Conservation (phyloP, 345 rosid species). For the Carallia pectinifolia region DNA sequence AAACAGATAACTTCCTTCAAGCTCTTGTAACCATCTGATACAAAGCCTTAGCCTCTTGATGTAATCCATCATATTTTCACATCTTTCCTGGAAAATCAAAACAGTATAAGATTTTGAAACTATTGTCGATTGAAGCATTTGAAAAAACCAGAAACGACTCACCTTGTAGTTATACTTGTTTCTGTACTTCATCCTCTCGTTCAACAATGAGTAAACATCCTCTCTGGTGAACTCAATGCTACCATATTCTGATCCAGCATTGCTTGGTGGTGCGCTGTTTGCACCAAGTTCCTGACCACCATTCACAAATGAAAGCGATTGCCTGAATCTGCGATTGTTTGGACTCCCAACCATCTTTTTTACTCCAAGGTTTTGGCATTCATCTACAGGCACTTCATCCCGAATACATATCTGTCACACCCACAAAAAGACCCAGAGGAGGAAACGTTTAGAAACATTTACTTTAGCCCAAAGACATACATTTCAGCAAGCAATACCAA, state of each 20-base stretch:
- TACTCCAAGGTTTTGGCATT: constrained; percentile 16
- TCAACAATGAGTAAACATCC: constrained; percentile 39
- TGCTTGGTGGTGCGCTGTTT: constrained; percentile 36
- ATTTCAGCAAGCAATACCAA: neutral
- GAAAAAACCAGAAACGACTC: constrained; percentile 15
- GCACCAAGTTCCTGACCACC: constrained; percentile 32
- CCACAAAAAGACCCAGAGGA: constrained; percentile 9
- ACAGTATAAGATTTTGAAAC: constrained; percentile 19
- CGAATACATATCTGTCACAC: constrained; percentile 23
- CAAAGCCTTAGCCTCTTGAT: constrained; percentile 89
- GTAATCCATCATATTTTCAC: constrained; percentile 92
- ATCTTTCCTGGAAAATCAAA: constrained; percentile 68
- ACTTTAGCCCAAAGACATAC: neutral
- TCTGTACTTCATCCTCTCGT: constrained; percentile 39
- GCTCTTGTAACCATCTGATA: constrained; percentile 96
- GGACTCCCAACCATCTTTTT: constrained; percentile 35
- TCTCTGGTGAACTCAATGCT: constrained; percentile 46
- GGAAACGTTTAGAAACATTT: neutral
- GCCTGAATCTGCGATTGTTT: constrained; percentile 30
- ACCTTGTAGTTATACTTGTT: constrained; percentile 84
- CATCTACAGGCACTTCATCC: constrained; percentile 26
- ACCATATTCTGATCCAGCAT: constrained; percentile 47
- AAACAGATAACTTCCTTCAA: constrained; percentile 71
- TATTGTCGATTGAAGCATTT: constrained; percentile 8
- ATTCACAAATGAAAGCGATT: constrained; percentile 33